Evolutionary conservation across 78 protist genomes (phyloP), one percentile per base, ranked within the genome.

Genomic region (slime mould (Dictyostelium discoideum)): DNA sequence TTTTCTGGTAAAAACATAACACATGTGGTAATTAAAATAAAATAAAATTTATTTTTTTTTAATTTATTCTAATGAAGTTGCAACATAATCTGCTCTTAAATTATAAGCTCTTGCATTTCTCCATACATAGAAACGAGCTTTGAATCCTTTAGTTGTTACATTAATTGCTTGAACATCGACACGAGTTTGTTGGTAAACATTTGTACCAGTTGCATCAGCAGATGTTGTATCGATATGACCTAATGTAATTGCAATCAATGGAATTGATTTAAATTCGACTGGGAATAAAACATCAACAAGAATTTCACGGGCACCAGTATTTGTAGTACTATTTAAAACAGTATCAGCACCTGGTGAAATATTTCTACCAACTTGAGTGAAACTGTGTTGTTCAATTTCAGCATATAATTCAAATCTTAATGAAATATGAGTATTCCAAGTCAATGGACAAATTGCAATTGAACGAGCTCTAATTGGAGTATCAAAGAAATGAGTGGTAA

Each of bases 381-480:
- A 48, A 44, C 76, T 74, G 9, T 42, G 65, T 37, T 24, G 46
- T 32, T 74, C 22, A 74, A 76, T 84, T 18, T 50, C 3, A 42
- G 54, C 16, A 48, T 65, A 73, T 40, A 73, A 54, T 65, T 86
- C 92, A 8, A 44, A 37, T 86, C 92, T 86, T 54, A 73, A 32
- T 9, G 92, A 37, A 3, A 86, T 73, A 57, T 65, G 81, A 50
- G 29, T 29, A 29, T 86, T 13, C 85, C 85, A 86, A 3, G 84
- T 29, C 22, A 46, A 24, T 46, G 80, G 73, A 37, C 60, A 63
- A n/a, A 81, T 60, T 54, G 74, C 60, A 78, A 88, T 46, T 26
- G 87, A 65, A 37, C 93, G 44, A 24, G 93, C 93, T 50, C 32
- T 22, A 13, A 84, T 22, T 86, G 92, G 92, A 0, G 37, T 3